phyloP scores from a whole-genome alignment of 345 rosid species.

The Citrus glauca region DNA sequence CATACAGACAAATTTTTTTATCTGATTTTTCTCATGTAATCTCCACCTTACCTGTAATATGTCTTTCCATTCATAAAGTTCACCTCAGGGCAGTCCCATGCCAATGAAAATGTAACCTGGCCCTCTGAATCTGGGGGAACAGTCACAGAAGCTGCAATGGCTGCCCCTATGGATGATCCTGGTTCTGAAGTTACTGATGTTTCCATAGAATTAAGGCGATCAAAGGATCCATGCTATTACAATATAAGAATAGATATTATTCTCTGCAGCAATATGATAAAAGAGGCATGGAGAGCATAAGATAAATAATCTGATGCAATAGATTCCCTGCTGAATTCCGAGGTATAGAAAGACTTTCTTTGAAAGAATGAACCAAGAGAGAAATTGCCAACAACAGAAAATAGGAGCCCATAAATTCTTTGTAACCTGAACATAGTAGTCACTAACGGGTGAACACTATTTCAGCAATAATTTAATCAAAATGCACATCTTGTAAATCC shows the following conservation, averaged over 20 bases:
- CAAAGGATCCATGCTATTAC: constrained; percentile 69
- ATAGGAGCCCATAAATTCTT: neutral
- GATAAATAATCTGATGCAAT: neutral
- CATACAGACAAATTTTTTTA: constrained; percentile 6
- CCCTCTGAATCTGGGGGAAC: constrained; percentile 51
- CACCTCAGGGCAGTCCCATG: constrained; percentile 95
- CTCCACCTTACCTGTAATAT: constrained; percentile 51
- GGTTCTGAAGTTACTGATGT: constrained; percentile 47
- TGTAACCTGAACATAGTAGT: neutral
- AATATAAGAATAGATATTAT: constrained; percentile 1
- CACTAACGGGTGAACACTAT: neutral
- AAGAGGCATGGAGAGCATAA: neutral
- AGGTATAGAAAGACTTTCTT: neutral
- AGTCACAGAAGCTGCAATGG: constrained; percentile 74
- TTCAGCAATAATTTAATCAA: neutral
- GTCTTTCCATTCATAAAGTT: constrained; percentile 59
- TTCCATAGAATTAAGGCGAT: constrained; percentile 40
- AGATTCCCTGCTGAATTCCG: neutral
- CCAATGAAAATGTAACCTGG: constrained; percentile 68
- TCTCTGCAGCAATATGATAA: neutral
- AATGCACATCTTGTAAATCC: neutral
- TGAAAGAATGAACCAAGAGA: neutral
- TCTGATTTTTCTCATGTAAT: neutral
- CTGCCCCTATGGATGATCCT: constrained; percentile 91
- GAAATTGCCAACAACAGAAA: neutral